Base-by-base conservation (phyloP, 108 stramenopile species). In the Chaetoceros tenuissimus region DNA sequence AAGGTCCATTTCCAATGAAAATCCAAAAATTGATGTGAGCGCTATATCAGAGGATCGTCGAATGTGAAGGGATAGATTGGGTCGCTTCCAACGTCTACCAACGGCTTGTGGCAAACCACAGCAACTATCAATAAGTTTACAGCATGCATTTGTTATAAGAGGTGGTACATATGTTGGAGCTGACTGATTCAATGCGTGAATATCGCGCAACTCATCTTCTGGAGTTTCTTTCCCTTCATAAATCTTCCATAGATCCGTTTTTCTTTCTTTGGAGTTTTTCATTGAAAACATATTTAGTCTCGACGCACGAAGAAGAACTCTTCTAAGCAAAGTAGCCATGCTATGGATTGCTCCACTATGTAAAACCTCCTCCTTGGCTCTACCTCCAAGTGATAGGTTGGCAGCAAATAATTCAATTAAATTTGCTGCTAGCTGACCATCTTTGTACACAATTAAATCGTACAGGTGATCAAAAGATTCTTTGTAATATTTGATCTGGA, bases 1-100 rank as follows among this genome's bases (percentile, higher is more conserved):
- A 22, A 93, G 50, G 57, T 89, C 85, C 63, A 84, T 77, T 53
- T 93, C 87, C 40, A 93, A 59, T 0, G 84, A 84, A 48, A 93
- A 64, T 7, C 84, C 85, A 75, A 89, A 87, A 20, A 93, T 40
- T 3, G 75, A 64, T 0, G 84, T 78, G 31, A 88, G 62, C 21
- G 92, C 84, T 0, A 87, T 34, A 69, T 93, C 92, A 3, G 81
- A 80, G 0, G 85, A 74, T 23, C 87, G 72, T 49, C 78, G 81
- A 59, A 82, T 76, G 55, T 64, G 65, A 30, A 65, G 55, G 16
- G 62, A 68, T 0, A 24, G 25, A 71, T 58, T 28, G 48, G 51
- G 30, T 78, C 77, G 44, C 72, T 45, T 48, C 56, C 52, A 23
- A 24, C 18, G 51, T 40, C 25, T 23, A 17, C 10, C 28, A 46